These are phyloP conservation scores for Camellia lanceoleosa DNA, from an alignment of 148 eudicot genomes.

Conservation along the genomic window DNA sequence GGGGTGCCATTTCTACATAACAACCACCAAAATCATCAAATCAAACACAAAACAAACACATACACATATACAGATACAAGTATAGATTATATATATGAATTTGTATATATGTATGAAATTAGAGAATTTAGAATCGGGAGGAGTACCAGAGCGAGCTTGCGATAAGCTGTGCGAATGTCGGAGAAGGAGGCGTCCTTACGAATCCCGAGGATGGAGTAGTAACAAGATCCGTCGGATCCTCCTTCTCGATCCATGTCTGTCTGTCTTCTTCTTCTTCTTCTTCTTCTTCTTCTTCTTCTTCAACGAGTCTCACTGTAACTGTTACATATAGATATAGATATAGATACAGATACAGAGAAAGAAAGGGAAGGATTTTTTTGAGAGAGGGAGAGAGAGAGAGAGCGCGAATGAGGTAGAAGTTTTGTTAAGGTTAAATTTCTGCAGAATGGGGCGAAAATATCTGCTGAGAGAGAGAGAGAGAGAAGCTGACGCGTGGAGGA, in stretches of 20 bases:
- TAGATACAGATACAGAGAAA: background rate
- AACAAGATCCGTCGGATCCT: constrained; percentile 50
- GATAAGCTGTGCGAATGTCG: constrained; percentile 78
- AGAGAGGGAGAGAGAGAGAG: background rate
- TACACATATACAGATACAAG: background rate
- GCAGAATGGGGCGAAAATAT: constrained; percentile 16
- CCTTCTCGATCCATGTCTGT: constrained; percentile 46
- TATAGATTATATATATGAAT: background rate
- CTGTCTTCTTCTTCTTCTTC: too few species aligned
- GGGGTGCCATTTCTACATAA: constrained; percentile 83
- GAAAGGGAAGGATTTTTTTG: background rate
- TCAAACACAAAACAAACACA: background rate
- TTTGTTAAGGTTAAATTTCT: background rate
- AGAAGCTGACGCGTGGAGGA: background rate
- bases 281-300: background rate
- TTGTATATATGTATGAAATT: background rate
- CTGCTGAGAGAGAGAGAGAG: background rate
- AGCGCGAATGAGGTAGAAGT: background rate
- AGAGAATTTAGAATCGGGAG: background rate
- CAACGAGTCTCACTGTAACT: too few species aligned
- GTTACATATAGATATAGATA: background rate
- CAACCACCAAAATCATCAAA: background rate
- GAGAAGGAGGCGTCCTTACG: constrained; percentile 67
- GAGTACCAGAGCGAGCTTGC: constrained; percentile 86
- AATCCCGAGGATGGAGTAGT: constrained; percentile 73